These are phyloP conservation scores for Fonsecaea nubica DNA, from an alignment of 2,329 filamentous ascomycete species.

Conservation along the genomic window DNA sequence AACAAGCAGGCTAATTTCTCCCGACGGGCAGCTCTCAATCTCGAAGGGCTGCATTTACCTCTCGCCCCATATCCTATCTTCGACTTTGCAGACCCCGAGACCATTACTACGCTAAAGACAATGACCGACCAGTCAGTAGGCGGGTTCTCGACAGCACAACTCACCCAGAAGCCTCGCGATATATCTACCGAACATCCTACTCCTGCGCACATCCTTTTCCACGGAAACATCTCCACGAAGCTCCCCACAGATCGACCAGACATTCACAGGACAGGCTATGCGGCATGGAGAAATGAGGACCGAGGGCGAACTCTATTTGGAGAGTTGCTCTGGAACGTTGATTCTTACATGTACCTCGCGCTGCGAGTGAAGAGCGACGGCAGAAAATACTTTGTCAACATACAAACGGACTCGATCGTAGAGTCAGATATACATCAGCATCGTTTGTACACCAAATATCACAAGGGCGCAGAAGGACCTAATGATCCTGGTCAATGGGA, in stretches of 20 bases:
- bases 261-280: constrained; percentile 81
- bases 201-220: constrained; percentile 77
- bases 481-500: constrained; percentile 83
- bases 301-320: constrained; percentile 82
- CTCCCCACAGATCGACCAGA: constrained; percentile 77
- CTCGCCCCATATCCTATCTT: constrained; percentile 38
- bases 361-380: constrained; percentile 89
- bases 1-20: constrained; percentile 6
- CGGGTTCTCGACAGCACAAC: constrained; percentile 76
- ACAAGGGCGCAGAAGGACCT: constrained; percentile 42
- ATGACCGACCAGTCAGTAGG: constrained; percentile 89
- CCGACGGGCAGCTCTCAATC: constrained; percentile 37
- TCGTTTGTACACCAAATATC: constrained; percentile 67
- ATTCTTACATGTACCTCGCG: constrained; percentile 85
- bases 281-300: constrained; percentile 86
- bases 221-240: constrained; percentile 85
- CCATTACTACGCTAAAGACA: constrained; percentile 64
- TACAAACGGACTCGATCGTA: constrained; percentile 92
- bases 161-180: constrained; percentile 69
- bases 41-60: constrained; percentile 37
- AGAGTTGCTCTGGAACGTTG: constrained; percentile 83
- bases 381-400: constrained; percentile 89
- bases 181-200: constrained; percentile 43
- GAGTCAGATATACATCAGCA: constrained; percentile 97
- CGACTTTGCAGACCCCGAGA: constrained; percentile 45